These are phyloP conservation scores for Cyclocybe cylindracea DNA, from an alignment of 768 basidiomycete species.

Conservation along the genomic window DNA sequence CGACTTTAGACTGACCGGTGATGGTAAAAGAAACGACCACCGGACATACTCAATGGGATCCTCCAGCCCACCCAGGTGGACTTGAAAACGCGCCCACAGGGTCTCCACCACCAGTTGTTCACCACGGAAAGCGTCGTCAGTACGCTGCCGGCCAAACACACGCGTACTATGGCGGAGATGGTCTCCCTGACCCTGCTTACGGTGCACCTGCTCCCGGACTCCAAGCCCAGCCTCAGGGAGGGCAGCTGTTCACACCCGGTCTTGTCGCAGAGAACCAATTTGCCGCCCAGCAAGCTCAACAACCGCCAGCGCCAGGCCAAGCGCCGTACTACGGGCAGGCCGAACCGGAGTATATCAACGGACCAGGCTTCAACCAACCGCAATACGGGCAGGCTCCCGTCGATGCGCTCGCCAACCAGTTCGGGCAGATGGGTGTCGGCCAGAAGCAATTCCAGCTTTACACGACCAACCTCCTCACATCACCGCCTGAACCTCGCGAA, in stretches of 20 bases:
- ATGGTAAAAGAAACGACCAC: slow-evolving; percentile 70
- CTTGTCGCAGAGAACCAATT: slow-evolving; percentile 71
- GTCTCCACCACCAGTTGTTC: slow-evolving; percentile 48
- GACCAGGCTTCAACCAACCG: slow-evolving; percentile 39
- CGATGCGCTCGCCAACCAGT: slow-evolving; percentile 78
- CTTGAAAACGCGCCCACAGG: slow-evolving; percentile 41
- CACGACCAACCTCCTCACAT: slow-evolving; percentile 90
- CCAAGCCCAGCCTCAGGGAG: slow-evolving; percentile 39
- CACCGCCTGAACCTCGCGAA: slow-evolving; percentile 89
- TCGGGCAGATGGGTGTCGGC: slow-evolving; percentile 84
- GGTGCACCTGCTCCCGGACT: slow-evolving; percentile 34
- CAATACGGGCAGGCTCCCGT: slow-evolving; percentile 52
- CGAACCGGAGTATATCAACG: slow-evolving; percentile 48
- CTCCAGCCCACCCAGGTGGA: slow-evolving; percentile 41
- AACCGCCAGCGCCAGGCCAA: slow-evolving; percentile 27
- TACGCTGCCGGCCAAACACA: slow-evolving; percentile 95
- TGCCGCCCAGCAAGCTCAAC: slow-evolving; percentile 57
- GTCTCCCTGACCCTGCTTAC: slow-evolving; percentile 48
- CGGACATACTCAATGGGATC: slow-evolving; percentile 89
- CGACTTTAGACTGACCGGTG: slow-evolving; percentile 18
- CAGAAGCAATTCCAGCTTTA: slow-evolving; percentile 77
- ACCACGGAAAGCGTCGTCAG: slow-evolving; percentile 76
- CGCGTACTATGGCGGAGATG: slow-evolving; percentile 69
- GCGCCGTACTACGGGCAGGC: slow-evolving; percentile 42
- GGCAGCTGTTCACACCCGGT: slow-evolving; percentile 86